Evolutionary conservation across 139 green algal species (phyloP), one percentile per base, ranked within the genome.

Genomic region (Chlorella sp.): DNA sequence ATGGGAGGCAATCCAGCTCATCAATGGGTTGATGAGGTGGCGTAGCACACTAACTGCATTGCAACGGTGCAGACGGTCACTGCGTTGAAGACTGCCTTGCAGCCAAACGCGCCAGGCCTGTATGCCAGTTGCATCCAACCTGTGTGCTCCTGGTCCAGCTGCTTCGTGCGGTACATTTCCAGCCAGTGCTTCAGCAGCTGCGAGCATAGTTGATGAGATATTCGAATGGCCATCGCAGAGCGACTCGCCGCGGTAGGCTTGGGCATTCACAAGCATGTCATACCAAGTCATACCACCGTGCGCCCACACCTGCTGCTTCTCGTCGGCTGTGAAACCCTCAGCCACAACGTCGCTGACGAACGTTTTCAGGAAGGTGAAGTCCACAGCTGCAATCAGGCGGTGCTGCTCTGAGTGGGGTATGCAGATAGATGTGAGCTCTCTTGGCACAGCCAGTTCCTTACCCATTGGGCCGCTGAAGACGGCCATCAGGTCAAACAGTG

Each of bases 401-500:
- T 12, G 44, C 44, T 51, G 44, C 7, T 16, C 44, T 12, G 0
- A 75, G 38, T 16, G 32, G 32, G 34, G 36, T 28, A 17, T 56
- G 9, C 34, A 55, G n/a, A n/a, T n/a, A n/a, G n/a, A n/a, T n/a
- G n/a, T n/a, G n/a, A n/a, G n/a, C n/a, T n/a, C n/a, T n/a, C n/a
- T n/a, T n/a, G n/a, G n/a, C n/a, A n/a, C n/a, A n/a, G n/a, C n/a
- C n/a, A n/a, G 12, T 32, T 38, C 0, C 83, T 11, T 26, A 86
- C 72, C 71, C 18, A 87, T 87, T 23, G 74, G 81, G 56, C 90
- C 83, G 75, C 74, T 88, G 71, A 96, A 92, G 11, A 96, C 86
- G 15, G 74, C 74, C 63, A 99, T 91, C 72, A 99, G 85, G 67
- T 98, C 93, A 34, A 99, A 96, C 30, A 99, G 93, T 11, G 91